These are phyloP conservation scores for Cutaneotrichosporon spelunceum DNA, from an alignment of 1,284 basidiomycete genomes.

Conservation along the genomic window DNA sequence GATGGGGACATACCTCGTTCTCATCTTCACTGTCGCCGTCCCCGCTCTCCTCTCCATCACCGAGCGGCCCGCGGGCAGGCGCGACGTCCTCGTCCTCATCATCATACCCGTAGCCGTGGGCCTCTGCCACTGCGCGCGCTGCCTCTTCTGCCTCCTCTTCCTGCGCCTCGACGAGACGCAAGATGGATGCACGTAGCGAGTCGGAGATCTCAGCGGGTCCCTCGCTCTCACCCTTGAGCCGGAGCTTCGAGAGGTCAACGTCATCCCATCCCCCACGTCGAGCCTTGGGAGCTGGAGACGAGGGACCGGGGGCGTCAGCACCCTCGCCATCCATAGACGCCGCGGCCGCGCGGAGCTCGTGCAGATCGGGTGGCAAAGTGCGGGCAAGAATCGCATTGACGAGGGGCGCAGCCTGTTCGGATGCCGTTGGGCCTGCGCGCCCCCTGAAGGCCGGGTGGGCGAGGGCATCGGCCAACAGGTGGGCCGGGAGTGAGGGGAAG, in stretches of 20 bases:
- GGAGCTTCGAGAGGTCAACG: constrained; percentile 62
- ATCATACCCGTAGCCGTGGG: constrained; percentile 37
- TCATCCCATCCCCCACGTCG: constrained; percentile 53
- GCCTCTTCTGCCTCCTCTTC: constrained; percentile 65
- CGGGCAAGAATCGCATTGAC: constrained; percentile 45
- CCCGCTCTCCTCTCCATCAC: constrained; percentile 53
- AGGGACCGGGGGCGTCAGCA: not conserved
- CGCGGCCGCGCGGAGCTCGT: constrained; percentile 31
- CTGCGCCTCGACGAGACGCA: constrained; percentile 69
- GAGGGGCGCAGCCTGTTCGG: constrained; percentile 41
- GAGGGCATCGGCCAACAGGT: constrained; percentile 44
- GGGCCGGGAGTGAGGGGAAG: constrained; percentile 43
- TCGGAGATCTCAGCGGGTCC: constrained; percentile 58
- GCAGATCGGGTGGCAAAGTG: constrained; percentile 39
- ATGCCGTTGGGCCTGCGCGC: constrained; percentile 21
- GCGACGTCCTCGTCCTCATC: constrained; percentile 46
- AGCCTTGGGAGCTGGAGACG: not conserved
- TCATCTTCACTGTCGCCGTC: constrained; percentile 24
- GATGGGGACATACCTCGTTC: constrained; percentile 14
- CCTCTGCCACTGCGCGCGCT: constrained; percentile 50
- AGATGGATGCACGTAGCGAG: constrained; percentile 72
- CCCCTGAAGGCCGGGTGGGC: constrained; percentile 38
- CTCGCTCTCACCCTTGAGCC: constrained; percentile 55
- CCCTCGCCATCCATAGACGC: constrained; percentile 3
- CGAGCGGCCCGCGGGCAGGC: not conserved